Conservation (phyloP, 208 protist genomes). For the Kentomonas sorsogonicus region DNA sequence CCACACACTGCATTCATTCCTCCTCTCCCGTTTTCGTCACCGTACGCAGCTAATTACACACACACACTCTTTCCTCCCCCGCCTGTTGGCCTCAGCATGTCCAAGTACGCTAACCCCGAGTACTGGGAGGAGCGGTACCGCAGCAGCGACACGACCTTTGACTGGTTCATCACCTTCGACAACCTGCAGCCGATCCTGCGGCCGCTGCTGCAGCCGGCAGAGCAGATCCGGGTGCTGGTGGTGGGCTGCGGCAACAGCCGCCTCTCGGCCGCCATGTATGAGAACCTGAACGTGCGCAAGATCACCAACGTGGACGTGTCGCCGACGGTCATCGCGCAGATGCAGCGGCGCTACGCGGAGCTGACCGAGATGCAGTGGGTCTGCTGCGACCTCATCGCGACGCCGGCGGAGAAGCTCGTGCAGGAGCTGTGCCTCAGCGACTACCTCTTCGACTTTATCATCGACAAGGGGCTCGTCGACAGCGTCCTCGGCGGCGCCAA, state of each 20-base stretch:
- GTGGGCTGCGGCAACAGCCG: slow-evolving; percentile 90
- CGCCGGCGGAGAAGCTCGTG: slow-evolving; percentile 71
- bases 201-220: slow-evolving; percentile 67
- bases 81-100: no score
- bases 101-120: slow-evolving; percentile 86
- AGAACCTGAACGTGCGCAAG: slow-evolving; percentile 79
- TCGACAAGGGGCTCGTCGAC: slow-evolving; percentile 88
- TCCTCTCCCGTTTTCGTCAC: neutral
- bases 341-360: slow-evolving; percentile 80
- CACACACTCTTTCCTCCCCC: no score
- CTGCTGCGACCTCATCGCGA: slow-evolving; percentile 69
- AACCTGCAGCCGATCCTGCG: slow-evolving; percentile 72
- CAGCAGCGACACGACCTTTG: slow-evolving; percentile 87
- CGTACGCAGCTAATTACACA: slow-evolving; percentile 2
- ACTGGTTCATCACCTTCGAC: slow-evolving; percentile 90
- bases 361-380: slow-evolving; percentile 88
- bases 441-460: slow-evolving; percentile 84
- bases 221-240: slow-evolving; percentile 77
- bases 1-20: no score
- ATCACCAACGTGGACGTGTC: slow-evolving; percentile 90
- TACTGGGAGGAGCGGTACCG: slow-evolving; percentile 93
- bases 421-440: slow-evolving; percentile 74
- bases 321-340: slow-evolving; percentile 81
- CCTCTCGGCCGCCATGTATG: slow-evolving; percentile 75
- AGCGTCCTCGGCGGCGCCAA: slow-evolving; percentile 81